These are phyloP conservation scores for Pestalotiopsis sp. DNA, from an alignment of 2,329 filamentous ascomycete genomes.

Conservation along the genomic window DNA sequence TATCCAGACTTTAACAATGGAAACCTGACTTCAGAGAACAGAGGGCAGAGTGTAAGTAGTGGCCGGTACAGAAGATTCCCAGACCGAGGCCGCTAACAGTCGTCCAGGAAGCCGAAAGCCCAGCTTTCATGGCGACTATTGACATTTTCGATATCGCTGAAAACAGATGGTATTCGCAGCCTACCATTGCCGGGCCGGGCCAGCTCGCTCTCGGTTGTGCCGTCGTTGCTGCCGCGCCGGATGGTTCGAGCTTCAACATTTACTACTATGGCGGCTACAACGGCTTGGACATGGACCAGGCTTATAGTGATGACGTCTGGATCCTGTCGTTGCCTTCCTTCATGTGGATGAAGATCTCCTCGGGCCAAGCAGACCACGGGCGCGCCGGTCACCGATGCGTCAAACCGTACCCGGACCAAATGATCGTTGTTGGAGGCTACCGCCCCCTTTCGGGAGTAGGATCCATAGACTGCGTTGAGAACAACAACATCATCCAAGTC, in stretches of 20 bases:
- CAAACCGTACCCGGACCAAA: conserved; percentile 75
- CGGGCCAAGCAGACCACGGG: conserved; percentile 50
- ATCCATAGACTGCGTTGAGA: conserved; percentile 46
- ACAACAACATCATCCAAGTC: conserved; percentile 55
- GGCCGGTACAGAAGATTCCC: background rate
- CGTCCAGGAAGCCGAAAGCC: conserved; percentile 62
- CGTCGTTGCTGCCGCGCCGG: conserved; percentile 71
- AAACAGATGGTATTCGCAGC: conserved; percentile 70
- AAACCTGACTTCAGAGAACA: conserved; percentile 30
- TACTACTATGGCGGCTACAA: conserved; percentile 83
- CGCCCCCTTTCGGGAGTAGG: conserved; percentile 30
- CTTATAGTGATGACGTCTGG: conserved; percentile 72
- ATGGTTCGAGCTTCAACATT: conserved; percentile 77
- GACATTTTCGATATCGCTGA: conserved; percentile 77
- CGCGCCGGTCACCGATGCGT: conserved; percentile 78
- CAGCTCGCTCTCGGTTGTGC: conserved; percentile 70
- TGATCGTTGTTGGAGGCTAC: conserved; percentile 77
- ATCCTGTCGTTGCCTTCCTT: conserved; percentile 80
- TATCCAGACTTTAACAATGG: conserved; percentile 52
- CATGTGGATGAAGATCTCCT: conserved; percentile 66
- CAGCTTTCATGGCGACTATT: conserved; percentile 70
- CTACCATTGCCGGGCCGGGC: conserved; percentile 60
- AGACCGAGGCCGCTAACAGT: background rate
- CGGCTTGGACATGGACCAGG: conserved; percentile 41
- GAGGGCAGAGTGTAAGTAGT: conserved; percentile 41